phyloP scores from a whole-genome alignment of 2,329 filamentous ascomycete genomes.

The Dactylella cylindrospora region DNA sequence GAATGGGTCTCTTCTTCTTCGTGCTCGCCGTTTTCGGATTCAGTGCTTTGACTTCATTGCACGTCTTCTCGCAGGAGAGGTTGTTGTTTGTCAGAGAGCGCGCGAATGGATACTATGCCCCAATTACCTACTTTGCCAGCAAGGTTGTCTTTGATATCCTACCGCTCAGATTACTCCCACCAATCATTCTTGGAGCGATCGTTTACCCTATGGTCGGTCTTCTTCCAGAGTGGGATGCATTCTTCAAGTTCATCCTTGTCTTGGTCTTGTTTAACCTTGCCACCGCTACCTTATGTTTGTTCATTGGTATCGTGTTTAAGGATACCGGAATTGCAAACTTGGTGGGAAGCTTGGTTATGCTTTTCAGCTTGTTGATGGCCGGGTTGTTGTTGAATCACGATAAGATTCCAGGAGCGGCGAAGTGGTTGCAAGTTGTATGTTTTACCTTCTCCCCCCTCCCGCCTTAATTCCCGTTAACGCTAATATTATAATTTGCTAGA shows the following conservation, averaged over 20 bases:
- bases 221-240: slow-evolving; percentile 76
- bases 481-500: slow-evolving; percentile 53
- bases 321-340: slow-evolving; percentile 89
- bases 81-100: slow-evolving; percentile 89
- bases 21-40: slow-evolving; percentile 93
- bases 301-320: slow-evolving; percentile 93
- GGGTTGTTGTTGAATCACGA: slow-evolving; percentile 93
- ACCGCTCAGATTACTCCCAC: slow-evolving; percentile 88
- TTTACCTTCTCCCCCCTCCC: background rate
- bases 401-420: slow-evolving; percentile 77
- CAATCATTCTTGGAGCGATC: slow-evolving; percentile 91
- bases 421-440: slow-evolving; percentile 82
- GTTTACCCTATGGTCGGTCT: slow-evolving; percentile 98
- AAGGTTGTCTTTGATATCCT: slow-evolving; percentile 99
- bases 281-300: slow-evolving; percentile 87
- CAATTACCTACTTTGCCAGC: slow-evolving; percentile 87
- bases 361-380: slow-evolving; percentile 93
- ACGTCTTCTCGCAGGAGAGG: slow-evolving; percentile 87
- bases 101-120: slow-evolving; percentile 94
- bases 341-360: slow-evolving; percentile 92
- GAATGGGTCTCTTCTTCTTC: slow-evolving; percentile 96
- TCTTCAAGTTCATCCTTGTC: slow-evolving; percentile 87
- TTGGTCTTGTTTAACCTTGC: slow-evolving; percentile 95
- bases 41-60: slow-evolving; percentile 89
- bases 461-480: background rate